These are phyloP conservation scores for Acacia pycnantha DNA, from an alignment of 331 rosid genomes.

Conservation along the genomic window DNA sequence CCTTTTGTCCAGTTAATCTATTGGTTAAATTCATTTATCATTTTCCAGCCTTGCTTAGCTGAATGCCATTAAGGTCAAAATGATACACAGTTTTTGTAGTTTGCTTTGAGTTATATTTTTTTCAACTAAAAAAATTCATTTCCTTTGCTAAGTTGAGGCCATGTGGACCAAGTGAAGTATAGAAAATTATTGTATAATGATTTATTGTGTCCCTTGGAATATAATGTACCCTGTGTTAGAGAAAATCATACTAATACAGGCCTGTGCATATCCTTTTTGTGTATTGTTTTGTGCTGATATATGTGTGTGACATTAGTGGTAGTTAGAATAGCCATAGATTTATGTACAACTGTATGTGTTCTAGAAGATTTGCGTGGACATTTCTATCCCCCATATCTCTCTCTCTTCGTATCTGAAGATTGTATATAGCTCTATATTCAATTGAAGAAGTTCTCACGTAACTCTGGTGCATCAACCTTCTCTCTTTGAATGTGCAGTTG, in stretches of 20 bases:
- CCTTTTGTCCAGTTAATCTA: neutral
- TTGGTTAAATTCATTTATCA: neutral
- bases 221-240: neutral
- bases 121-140: neutral
- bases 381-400: neutral
- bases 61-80: neutral
- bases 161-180: neutral
- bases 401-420: neutral
- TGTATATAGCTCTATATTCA: neutral
- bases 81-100: neutral
- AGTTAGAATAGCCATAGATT: neutral
- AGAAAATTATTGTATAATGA: neutral
- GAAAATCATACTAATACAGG: neutral
- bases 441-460: neutral
- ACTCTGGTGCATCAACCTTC: neutral
- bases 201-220: conserved; percentile 5
- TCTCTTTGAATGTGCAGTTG: neutral
- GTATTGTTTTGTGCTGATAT: neutral
- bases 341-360: neutral
- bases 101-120: neutral
- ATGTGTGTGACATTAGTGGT: neutral
- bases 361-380: neutral
- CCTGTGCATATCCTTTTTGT: neutral
- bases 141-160: neutral
- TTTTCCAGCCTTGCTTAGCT: neutral